Base-by-base conservation (phyloP, 441 rosid genomes). In the Sinapis alba region DNA sequence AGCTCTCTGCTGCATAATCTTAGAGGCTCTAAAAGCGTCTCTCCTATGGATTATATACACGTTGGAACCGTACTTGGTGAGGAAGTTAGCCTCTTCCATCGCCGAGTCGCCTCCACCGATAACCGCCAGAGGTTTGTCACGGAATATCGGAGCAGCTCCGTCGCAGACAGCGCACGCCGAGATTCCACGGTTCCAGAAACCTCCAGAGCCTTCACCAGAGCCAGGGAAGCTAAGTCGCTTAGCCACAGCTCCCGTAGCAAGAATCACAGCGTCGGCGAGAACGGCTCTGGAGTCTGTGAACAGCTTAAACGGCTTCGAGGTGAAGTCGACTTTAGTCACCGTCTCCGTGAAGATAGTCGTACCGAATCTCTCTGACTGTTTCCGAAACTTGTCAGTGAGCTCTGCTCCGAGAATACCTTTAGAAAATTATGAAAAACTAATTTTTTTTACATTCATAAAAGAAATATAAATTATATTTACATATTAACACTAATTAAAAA, bases 41-140 rank as follows among this genome's bases (percentile, higher is more conserved):
- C 98, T 79, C 77, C 98, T 70, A 63, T 92, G 98, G 63, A 92
- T 83, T 38, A 92, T 89, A 60, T 89, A 86, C 1, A 92, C 96
- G 38, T 88, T 92, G n/a, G 93, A 89, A 0, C 89, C 98, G 20
- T 85, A 92, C 53, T 86, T 92, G 12, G 98, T 90, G 41, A 92
- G 77, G 79, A 84, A 92, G 21, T 80, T 92, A 0, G 98, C 91
- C 73, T 92, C 98, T 60, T 92, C 97, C 98, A 92, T 92, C 0
- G 94, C 94, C 5, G 98, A 92, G 79, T 93, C 97, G 2, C 98
- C 97, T 3, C 98, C 97, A 0, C 97, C 97, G 20, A 93, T 89
- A 41, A 93, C 98, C 0, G 89, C 95, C 57, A 93, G 71, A 0
- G 91, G 88, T 73, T 86, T 88, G 36, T 84, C 66, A 66, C 89